Evolutionary conservation across 192 early-diverging fungal genomes (phyloP), one percentile per base, ranked within the genome.

Genomic region (Coemansia guatemalensis): DNA sequence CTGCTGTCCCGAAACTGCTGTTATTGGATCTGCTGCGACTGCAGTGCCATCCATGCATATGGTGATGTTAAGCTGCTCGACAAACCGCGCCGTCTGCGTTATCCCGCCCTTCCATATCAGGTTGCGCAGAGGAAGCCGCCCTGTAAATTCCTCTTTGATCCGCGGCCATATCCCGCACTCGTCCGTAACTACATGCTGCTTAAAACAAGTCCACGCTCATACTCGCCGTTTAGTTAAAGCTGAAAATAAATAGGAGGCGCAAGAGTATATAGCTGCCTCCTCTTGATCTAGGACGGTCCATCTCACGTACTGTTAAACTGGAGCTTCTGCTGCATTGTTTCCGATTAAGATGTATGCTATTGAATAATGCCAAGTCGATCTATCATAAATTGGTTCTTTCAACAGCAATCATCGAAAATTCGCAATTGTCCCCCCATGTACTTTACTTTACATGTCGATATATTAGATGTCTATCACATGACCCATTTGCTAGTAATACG

Each of bases 71-170:
- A 91, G 78, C 61, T 81, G 82, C 50, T 77, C 68, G 48, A 91
- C 87, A 48, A 82, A 85, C 22, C 86, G 81, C 49, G 82, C 70
- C n/a, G 86, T 67, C 25, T 88, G 78, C 52, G 87, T 85, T 21
- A 82, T 79, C 4, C 89, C 84, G 17, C 90, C 86, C 53, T 88
- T 90, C 88, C 92, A 95, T 27, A 83, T 81, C 14, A 95, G 67
- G 62, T 93, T 92, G 35, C 88, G 83, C 25, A 95, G 81, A 2
- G 93, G 93, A 30, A 95, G 83, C n/a, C 89, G 82, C 25, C 79
- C 61, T 26, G 59, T 68, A 47, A 95, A 82, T 35, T 89, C 91
- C 44, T 85, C 76, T 17, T 83, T 82, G 20, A 94, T 82, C 23
- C 78, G 74, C 32, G 71, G 73, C 90, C 90, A 93, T 6, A 67